Percentiles rank a stretch among this genome's conserved stretches.
Conservation (phyloP, 1,139 yeast species). For the Scheffersomyces titani region DNA sequence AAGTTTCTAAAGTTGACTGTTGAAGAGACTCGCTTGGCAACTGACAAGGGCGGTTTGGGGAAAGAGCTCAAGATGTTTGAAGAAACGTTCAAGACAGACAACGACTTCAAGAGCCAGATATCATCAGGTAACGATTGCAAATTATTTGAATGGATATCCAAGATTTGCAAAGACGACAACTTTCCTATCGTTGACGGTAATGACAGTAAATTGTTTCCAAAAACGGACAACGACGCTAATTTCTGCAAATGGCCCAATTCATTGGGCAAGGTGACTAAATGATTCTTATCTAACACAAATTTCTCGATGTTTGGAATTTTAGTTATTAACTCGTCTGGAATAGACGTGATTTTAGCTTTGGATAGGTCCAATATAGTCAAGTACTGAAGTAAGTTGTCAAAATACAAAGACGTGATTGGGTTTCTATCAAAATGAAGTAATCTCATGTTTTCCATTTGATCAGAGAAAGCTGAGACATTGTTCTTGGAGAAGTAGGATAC, state of each 20-base stretch:
- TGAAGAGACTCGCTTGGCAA: conserved; percentile 38
- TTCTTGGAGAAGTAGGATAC: conserved; percentile 78
- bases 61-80: conserved; percentile 73
- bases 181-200: conserved; percentile 72
- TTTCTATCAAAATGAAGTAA: conserved; percentile 56
- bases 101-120: conserved; percentile 63
- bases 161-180: conserved; percentile 58
- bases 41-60: conserved; percentile 55
- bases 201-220: conserved; percentile 70
- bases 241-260: conserved; percentile 62
- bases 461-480: conserved; percentile 69
- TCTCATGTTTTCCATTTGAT: conserved; percentile 59
- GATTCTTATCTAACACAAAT: conserved; percentile 78
- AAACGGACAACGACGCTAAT: conserved; percentile 67
- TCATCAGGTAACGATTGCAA: conserved; percentile 68
- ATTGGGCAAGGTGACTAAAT: conserved; percentile 73
- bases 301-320: conserved; percentile 71
- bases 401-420: conserved; percentile 76
- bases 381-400: conserved; percentile 56
- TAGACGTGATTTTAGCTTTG: conserved; percentile 77
- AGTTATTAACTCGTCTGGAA: conserved; percentile 65
- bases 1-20: conserved; percentile 25
- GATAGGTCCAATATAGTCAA: conserved; percentile 76
- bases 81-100: conserved; percentile 69
- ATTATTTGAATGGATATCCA: conserved; percentile 88